Conservation (phyloP, 2,329 filamentous ascomycete species). For the Cytospora piceicola region DNA sequence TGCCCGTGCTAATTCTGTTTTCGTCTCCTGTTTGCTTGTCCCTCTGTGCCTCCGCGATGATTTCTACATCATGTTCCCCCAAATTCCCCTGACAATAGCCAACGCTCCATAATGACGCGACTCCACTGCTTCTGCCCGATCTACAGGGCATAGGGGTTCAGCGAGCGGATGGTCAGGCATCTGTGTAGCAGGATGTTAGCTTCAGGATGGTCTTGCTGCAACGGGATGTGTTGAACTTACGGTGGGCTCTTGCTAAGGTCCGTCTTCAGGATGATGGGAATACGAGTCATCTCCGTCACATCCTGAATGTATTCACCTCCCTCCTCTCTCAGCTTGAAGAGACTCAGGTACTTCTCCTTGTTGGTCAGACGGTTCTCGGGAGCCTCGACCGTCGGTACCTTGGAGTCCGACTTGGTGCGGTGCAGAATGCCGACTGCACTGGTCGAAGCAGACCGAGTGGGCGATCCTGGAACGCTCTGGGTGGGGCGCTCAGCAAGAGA, state of each 20-base stretch:
- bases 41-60: background rate
- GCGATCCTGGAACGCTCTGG: constrained; percentile 93
- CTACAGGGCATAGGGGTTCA: constrained; percentile 73
- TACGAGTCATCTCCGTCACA: constrained; percentile 94
- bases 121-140: background rate
- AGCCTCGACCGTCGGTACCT: constrained; percentile 74
- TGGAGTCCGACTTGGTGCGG: constrained; percentile 92
- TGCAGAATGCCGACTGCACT: constrained; percentile 66
- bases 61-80: background rate
- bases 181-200: constrained; percentile 45
- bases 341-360: constrained; percentile 94
- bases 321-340: constrained; percentile 89
- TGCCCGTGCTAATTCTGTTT: background rate
- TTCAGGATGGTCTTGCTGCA: background rate
- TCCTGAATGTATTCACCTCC: constrained; percentile 97
- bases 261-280: constrained; percentile 98
- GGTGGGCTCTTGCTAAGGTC: constrained; percentile 98
- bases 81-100: background rate
- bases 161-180: constrained; percentile 80
- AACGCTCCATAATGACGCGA: background rate
- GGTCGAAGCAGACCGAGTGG: constrained; percentile 72
- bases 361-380: constrained; percentile 81
- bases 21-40: background rate
- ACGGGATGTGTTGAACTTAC: constrained; percentile 66
- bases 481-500: constrained; percentile 88